Conservation (phyloP, 768 basidiomycete genomes). For the Mycena galericulata region DNA sequence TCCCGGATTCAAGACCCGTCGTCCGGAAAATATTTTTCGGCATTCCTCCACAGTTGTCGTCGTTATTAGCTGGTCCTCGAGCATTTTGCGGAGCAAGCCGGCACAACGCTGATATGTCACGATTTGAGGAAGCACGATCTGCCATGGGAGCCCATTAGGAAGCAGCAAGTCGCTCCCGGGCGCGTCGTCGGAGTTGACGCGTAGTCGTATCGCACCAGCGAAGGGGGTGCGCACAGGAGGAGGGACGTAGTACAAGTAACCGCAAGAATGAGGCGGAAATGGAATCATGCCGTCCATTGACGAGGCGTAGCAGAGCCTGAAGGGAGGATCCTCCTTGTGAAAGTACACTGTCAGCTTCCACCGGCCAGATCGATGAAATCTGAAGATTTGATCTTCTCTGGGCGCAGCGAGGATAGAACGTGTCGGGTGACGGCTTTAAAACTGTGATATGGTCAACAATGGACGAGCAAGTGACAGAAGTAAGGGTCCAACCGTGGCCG, state of each 20-base stretch:
- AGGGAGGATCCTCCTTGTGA: neutral
- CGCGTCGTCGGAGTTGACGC: conserved; percentile 10
- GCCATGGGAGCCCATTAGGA: conserved; percentile 17
- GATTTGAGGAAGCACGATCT: conserved; percentile 14
- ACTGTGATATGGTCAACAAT: too few relatives aligned
- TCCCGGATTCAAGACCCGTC: neutral
- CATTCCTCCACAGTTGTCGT: neutral
- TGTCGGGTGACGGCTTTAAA: neutral
- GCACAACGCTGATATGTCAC: neutral
- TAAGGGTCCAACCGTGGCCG: too few relatives aligned
- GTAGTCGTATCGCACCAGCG: conserved; percentile 17
- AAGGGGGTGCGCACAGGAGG: neutral
- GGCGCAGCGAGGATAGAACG: conserved; percentile 14
- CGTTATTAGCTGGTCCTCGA: neutral
- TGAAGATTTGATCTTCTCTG: conserved; percentile 3
- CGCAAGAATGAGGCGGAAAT: neutral
- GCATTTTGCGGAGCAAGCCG: neutral
- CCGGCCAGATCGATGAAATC: conserved; percentile 11
- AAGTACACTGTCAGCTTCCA: neutral
- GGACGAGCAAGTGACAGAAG: too few relatives aligned
- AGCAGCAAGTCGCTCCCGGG: conserved; percentile 21
- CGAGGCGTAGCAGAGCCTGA: neutral
- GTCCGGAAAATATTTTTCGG: neutral
- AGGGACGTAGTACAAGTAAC: conserved; percentile 21
- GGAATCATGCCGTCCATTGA: neutral